A percentile compares a stretch with the other conserved stretches of the same genome.
phyloP scores from a whole-genome alignment of 2,329 filamentous ascomycete species.

The Pseudogymnoascus sp. region DNA sequence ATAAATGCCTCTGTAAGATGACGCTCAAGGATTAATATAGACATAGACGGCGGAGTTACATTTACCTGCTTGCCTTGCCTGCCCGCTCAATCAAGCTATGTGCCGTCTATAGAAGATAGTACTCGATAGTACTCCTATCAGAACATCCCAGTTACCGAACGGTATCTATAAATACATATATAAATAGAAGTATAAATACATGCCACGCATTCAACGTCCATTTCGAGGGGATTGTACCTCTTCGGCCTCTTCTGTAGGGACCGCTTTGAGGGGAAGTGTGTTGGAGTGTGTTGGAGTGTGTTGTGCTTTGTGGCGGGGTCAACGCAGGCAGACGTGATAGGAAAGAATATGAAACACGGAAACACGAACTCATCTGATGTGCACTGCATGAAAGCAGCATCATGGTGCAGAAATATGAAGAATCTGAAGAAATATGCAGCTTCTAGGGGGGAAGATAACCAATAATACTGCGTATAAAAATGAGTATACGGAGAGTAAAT shows the following conservation, averaged over 20 bases:
- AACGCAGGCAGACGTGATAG: background rate
- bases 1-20: background rate
- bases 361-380: conserved; percentile 1
- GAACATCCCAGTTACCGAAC: background rate
- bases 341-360: background rate
- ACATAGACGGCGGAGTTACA: background rate
- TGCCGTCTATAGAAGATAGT: background rate
- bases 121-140: background rate
- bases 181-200: background rate
- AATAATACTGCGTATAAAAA: background rate
- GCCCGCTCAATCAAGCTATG: background rate
- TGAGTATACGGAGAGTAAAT: background rate
- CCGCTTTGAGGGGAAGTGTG: background rate
- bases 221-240: background rate
- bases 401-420: background rate
- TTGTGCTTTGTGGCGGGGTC: background rate
- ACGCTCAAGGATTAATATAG: background rate
- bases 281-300: too few relatives aligned
- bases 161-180: background rate
- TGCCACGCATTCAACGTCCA: background rate
- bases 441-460: background rate
- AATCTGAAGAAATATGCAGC: background rate
- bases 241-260: background rate
- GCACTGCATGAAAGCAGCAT: background rate
- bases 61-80: background rate